Base-by-base conservation (phyloP, 148 eudicot genomes). In the Camellia lanceoleosa region DNA sequence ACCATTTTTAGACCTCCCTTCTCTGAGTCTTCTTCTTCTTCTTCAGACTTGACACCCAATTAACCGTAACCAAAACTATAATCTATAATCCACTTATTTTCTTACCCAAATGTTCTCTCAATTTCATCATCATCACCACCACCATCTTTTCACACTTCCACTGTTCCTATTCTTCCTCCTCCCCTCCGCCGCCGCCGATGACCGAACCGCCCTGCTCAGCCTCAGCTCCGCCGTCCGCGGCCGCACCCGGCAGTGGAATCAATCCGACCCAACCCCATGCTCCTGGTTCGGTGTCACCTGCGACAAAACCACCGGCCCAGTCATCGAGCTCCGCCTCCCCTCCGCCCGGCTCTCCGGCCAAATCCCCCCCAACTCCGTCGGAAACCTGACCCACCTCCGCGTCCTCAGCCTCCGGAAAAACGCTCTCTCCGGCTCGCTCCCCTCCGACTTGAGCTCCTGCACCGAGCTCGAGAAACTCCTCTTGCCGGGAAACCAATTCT, bases 401-500 rank as follows among this genome's bases (percentile, higher is more conserved):
- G 15, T 2, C 41, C 88, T 91, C 75, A 87, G 89, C 67, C 90
- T 91, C 79, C 90, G 94, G 0, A 5, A 0, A 3, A 91, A 91
- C 71, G 7, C 81, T 16, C 88, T 91, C 46, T 78, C 85, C 12
- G 90, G 90, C 0, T 38, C 80, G 12, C 65, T 90, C 15, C 93
- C 93, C 3, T 7, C 78, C 20, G 94, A 89, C 68, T 20, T 91
- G 13, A 54, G 75, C 52, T 66, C 68, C 0, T 73, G 83, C 49
- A 44, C 83, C 16, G 59, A 82, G 20, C 87, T 89, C 9, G 74
- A 61, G 13, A 2, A 18, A 8, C 83, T 91, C 49, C 73, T 41
- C 72, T 67, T 91, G n/a, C 87, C 83, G 13, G 11, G 54, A 0
- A 88, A 89, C 75, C 60, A 23, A 1, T 81, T 89, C 8, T 81